phyloP scores from a whole-genome alignment of 805 yeast species.

The Candida yuanshanica region DNA sequence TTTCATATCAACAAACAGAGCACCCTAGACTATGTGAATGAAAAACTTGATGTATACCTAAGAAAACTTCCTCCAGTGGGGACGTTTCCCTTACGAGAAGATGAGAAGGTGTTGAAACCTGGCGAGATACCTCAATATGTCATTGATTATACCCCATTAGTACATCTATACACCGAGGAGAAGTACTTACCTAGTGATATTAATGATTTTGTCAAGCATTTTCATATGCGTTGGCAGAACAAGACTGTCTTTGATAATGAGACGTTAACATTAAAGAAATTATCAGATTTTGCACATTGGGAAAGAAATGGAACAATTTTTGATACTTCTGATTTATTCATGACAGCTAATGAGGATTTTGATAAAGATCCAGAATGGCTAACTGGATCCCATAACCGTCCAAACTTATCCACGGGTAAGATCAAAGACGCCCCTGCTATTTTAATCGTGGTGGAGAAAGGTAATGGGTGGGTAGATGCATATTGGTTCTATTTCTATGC shows the following conservation, averaged over 20 bases:
- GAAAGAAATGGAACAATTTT: constrained; percentile 22
- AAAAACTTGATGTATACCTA: constrained; percentile 6
- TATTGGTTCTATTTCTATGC: constrained; percentile 96
- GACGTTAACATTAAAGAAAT: constrained; percentile 26
- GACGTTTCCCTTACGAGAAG: constrained; percentile 23
- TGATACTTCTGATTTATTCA: constrained; percentile 36
- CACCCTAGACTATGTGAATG: constrained; percentile 5
- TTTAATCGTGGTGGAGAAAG: constrained; percentile 82
- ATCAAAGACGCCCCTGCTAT: constrained; percentile 75
- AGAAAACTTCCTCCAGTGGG: constrained; percentile 31
- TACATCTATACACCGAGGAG: constrained; percentile 87
- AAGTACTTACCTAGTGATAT: constrained; percentile 80
- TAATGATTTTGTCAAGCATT: constrained; percentile 59
- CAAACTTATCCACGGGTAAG: constrained; percentile 65
- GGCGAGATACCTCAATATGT: constrained; percentile 65
- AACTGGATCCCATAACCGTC: constrained; percentile 64
- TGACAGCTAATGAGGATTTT: constrained; percentile 70
- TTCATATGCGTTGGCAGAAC: constrained; percentile 48
- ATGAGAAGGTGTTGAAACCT: constrained; percentile 33
- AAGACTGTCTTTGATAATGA: constrained; percentile 36
- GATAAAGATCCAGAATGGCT: constrained; percentile 78
- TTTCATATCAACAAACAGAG: constrained; percentile 7
- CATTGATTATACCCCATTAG: constrained; percentile 64
- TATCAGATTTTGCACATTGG: constrained; percentile 17
- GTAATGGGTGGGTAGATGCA: constrained; percentile 92